These are phyloP conservation scores for Rhamnella rubrinervis DNA, from an alignment of 331 rosid species.

Conservation along the genomic window DNA sequence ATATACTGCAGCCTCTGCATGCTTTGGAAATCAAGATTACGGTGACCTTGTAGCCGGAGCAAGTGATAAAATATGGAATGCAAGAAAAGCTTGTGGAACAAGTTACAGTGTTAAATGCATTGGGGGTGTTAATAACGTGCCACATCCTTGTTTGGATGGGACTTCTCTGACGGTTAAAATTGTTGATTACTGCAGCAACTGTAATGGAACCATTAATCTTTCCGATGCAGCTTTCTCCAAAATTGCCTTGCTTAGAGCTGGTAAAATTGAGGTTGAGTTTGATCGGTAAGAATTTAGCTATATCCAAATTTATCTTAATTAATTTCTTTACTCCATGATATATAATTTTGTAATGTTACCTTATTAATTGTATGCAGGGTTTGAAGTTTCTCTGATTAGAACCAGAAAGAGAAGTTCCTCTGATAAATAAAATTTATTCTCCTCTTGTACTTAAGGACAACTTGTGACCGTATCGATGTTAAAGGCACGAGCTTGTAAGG, in stretches of 20 bases:
- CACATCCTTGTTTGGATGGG: conserved; percentile 1
- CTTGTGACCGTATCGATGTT: too few relatives aligned
- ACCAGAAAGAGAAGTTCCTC: too few relatives aligned
- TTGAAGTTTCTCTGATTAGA: too few relatives aligned
- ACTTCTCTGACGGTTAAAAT: not conserved
- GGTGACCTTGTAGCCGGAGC: not conserved
- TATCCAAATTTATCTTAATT: too few relatives aligned
- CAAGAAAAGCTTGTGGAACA: conserved; percentile 2
- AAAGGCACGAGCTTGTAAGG: too few relatives aligned
- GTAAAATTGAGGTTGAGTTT: not conserved
- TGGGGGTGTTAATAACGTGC: not conserved
- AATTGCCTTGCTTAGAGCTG: not conserved
- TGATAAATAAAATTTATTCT: too few relatives aligned
- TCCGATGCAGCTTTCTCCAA: not conserved
- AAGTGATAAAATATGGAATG: not conserved
- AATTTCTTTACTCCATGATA: too few relatives aligned
- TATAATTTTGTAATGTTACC: too few relatives aligned
- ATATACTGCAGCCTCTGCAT: conserved; percentile 5
- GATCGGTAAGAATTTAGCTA: not conserved
- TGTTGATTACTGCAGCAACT: not conserved
- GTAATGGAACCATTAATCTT: conserved; percentile 9
- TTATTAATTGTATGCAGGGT: too few relatives aligned
- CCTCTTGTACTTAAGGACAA: too few relatives aligned
- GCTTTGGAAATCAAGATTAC: not conserved
- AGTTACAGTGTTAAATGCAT: not conserved